Conservation (phyloP, 2,329 filamentous ascomycete genomes). For the Botryosphaeria dothidea region DNA sequence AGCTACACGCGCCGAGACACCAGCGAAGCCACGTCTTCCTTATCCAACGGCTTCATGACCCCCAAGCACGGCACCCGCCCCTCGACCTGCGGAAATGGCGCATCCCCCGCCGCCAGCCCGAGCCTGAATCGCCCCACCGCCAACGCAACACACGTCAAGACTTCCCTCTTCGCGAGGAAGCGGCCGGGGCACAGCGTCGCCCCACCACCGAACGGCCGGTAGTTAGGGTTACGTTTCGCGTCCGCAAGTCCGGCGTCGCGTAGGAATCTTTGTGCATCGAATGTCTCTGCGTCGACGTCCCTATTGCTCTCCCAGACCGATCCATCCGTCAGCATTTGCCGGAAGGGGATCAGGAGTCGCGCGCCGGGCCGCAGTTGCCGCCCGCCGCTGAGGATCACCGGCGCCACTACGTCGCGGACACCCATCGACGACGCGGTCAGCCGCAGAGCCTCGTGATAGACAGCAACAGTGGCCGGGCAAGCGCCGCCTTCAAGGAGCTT, state of each 20-base stretch:
- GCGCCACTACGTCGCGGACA: conserved; percentile 17
- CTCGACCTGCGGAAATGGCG: conserved; percentile 12
- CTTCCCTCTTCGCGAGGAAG: conserved; percentile 16
- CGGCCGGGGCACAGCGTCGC: conserved; percentile 13
- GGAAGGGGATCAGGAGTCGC: conserved; percentile 23
- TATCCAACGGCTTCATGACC: not conserved
- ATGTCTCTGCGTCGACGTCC: conserved; percentile 19
- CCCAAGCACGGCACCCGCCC: not conserved
- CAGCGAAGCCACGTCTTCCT: not conserved
- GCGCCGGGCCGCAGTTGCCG: conserved; percentile 20
- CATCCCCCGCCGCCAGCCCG: not conserved
- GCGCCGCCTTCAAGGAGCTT: not conserved
- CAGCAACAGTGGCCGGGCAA: conserved; percentile 20
- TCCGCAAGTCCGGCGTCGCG: not conserved
- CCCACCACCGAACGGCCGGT: conserved; percentile 18
- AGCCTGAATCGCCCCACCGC: conserved; percentile 2
- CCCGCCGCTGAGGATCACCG: conserved; percentile 19
- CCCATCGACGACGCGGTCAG: conserved; percentile 10
- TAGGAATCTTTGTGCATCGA: conserved; percentile 12
- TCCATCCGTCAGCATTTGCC: conserved; percentile 23
- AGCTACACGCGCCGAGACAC: not conserved
- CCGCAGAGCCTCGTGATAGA: conserved; percentile 22
- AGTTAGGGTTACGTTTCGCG: conserved; percentile 1
- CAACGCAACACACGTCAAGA: conserved; percentile 12
- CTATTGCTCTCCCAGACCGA: conserved; percentile 14